Evolutionary conservation across 2,329 filamentous ascomycete genomes (phyloP), one percentile per base, ranked within the genome.

Genomic region (Fusarium sp.): DNA sequence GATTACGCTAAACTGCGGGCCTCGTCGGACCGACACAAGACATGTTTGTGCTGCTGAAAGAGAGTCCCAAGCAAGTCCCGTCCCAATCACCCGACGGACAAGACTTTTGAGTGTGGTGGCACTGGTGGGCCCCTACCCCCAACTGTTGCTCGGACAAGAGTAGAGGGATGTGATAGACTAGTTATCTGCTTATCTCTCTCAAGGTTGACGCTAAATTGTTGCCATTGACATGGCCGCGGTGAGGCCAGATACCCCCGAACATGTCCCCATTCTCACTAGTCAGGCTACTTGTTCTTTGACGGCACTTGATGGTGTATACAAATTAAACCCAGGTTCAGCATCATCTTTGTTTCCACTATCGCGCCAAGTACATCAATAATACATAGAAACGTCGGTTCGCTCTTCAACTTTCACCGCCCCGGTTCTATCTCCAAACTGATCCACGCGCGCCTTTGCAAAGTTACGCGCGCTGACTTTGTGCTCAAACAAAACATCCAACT

Each of bases 401-500:
- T 41, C 47, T 39, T 62, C 61, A 48, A 65, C 44, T 23, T 65
- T 46, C n/a, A 64, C 56, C 15, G 61, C 61, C n/a, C 61, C 61
- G 23, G 35, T 65, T 9, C 57, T 49, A 15, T 65, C 29, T 5
- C 61, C 46, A 17, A 66, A 66, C 19, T 66, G 63, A 31, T 68
- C 57, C 23, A 69, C 65, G 9, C 57, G 43, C 23, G 66, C 60
- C 7, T 42, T 61, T 7, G 63, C 53, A 32, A 79, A 82, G 49
- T 77, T 77, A 41, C 79, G 71, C 3, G 81, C 78, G 23, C 74
- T 71, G 13, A 79, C 71, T 14, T 67, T 61, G 44, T 75, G 71
- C 49, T 83, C 78, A 63, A 87, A 87, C 55, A 87, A 70, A 7
- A 81, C 70, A 53, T 86, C 84, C 17, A 87, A 76, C 72, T 87